Percentiles rank a stretch among this genome's conserved stretches.
Evolutionary conservation across 2,329 filamentous ascomycete genomes (phyloP).

Genomic region (Stagonosporopsis cucurbitacearum): DNA sequence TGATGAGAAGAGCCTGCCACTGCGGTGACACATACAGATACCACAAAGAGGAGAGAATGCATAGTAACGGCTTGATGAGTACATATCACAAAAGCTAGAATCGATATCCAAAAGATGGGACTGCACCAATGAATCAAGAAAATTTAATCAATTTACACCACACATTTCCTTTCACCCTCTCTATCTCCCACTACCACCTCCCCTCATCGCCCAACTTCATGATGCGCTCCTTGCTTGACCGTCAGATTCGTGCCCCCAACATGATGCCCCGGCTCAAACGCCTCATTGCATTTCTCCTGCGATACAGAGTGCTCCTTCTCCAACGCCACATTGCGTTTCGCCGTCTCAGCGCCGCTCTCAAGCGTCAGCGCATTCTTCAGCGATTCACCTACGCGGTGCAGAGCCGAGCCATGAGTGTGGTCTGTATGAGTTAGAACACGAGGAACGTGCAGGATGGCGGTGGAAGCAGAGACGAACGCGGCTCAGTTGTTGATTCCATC

Average conservation of each 20-base stretch:
- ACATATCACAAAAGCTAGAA: conserved; percentile 6
- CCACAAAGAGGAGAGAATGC: not conserved
- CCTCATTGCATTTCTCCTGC: not conserved
- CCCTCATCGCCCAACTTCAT: not conserved
- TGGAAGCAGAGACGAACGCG: not conserved
- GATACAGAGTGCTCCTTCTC: conserved; percentile 8
- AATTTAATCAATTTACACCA: not conserved
- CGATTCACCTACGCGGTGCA: conserved; percentile 4
- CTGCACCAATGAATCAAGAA: not conserved
- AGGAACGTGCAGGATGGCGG: not conserved
- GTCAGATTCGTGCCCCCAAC: conserved; percentile 12
- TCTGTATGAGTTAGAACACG: not conserved
- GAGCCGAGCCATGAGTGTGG: conserved; percentile 4
- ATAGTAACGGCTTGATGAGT: conserved; percentile 1
- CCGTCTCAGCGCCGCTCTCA: conserved; percentile 1
- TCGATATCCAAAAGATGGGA: conserved; percentile 5
- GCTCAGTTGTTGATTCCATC: conserved; percentile 4
- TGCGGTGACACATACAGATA: conserved; percentile 20
- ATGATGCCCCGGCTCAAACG: conserved; percentile 4
- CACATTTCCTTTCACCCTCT: not conserved
- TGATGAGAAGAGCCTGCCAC: conserved; percentile 36
- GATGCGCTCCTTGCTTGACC: conserved; percentile 1
- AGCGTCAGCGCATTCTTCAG: conserved; percentile 6
- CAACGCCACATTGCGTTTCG: conserved; percentile 1
- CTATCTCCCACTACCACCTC: not conserved